Percentiles rank a stretch among this genome's conserved stretches.
Conservation (phyloP, 257 asterid species). For the Nicotiana obtusifolia region DNA sequence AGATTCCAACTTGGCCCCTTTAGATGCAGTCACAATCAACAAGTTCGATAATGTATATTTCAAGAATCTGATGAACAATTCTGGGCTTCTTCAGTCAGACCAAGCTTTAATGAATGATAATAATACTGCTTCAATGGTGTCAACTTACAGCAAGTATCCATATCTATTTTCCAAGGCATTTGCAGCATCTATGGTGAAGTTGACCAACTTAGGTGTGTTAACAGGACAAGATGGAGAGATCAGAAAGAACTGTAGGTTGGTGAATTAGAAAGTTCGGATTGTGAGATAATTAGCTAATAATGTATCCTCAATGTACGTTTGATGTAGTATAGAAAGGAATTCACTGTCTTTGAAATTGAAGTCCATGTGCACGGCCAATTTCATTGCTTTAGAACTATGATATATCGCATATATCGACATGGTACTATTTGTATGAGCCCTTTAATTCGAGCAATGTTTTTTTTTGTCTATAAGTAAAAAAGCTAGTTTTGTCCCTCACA, state of each 20-base stretch:
- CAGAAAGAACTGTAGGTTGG: constrained; percentile 54
- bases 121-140: constrained; percentile 45
- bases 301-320: background rate
- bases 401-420: background rate
- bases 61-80: constrained; percentile 41
- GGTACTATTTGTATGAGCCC: too few species aligned
- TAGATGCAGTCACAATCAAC: constrained; percentile 35
- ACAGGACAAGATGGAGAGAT: constrained; percentile 55
- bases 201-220: constrained; percentile 50
- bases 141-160: constrained; percentile 39
- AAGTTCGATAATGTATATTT: constrained; percentile 60
- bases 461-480: background rate
- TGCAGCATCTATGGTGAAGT: constrained; percentile 54
- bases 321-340: background rate
- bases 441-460: background rate
- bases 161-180: constrained; percentile 47
- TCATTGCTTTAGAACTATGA: background rate
- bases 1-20: constrained; percentile 43
- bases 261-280: constrained; percentile 24
- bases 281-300: background rate
- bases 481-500: background rate
- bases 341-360: background rate
- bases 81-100: constrained; percentile 62
- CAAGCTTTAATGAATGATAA: constrained; percentile 56
- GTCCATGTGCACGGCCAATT: background rate